Evolutionary conservation across 805 yeast genomes (phyloP).

Genomic region (Komagataella pastoris): DNA sequence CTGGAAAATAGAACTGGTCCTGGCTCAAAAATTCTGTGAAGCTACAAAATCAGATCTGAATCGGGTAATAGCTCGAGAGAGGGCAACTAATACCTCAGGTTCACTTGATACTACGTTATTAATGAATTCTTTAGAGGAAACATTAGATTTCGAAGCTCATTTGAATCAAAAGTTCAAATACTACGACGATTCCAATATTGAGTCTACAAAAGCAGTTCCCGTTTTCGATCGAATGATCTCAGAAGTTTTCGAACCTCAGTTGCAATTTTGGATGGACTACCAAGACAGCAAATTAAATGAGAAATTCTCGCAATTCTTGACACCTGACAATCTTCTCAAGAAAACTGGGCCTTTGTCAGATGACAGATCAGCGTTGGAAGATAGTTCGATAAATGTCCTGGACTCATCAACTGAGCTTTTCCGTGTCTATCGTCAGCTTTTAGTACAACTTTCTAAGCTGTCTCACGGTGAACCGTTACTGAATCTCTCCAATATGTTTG

Average conservation of each 20-base stretch:
- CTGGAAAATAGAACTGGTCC: constrained; percentile 59
- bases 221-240: constrained; percentile 34
- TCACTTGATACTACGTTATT: constrained; percentile 48
- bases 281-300: constrained; percentile 56
- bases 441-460: constrained; percentile 58
- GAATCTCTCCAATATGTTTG: constrained; percentile 44
- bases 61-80: constrained; percentile 29
- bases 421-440: constrained; percentile 56
- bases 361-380: constrained; percentile 8
- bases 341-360: constrained; percentile 18
- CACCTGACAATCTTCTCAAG: constrained; percentile 37
- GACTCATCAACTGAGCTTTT: constrained; percentile 84
- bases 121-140: constrained; percentile 55
- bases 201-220: constrained; percentile 12
- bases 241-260: constrained; percentile 71
- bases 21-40: constrained; percentile 52
- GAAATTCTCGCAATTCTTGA: constrained; percentile 52
- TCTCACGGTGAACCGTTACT: constrained; percentile 34
- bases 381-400: constrained; percentile 49
- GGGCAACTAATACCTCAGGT: constrained; percentile 13
- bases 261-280: constrained; percentile 74
- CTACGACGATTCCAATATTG: constrained; percentile 19
- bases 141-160: constrained; percentile 74
- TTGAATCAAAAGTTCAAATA: constrained; percentile 51
- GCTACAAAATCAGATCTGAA: constrained; percentile 57